phyloP scores from a whole-genome alignment of 148 eudicot species.

The Dysphania ambrosioides region DNA sequence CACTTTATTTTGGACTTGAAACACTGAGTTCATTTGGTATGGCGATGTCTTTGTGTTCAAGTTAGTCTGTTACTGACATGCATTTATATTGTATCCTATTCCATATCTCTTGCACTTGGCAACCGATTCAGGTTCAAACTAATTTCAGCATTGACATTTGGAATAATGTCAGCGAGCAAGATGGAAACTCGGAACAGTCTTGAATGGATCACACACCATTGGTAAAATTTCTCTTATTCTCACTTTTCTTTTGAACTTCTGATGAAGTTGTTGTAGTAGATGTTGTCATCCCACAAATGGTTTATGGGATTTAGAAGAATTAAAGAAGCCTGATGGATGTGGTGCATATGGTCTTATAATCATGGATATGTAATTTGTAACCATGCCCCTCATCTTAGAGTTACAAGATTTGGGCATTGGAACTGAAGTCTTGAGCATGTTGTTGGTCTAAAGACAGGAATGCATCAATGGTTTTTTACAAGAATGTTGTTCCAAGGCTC shows the following conservation, averaged over 20 bases:
- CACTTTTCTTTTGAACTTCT: neutral
- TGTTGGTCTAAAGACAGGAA: neutral
- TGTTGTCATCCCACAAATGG: neutral
- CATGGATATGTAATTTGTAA: neutral
- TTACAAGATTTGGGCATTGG: neutral
- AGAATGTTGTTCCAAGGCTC: conserved; percentile 2
- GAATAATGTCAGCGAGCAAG: neutral
- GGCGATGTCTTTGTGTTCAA: too few species aligned
- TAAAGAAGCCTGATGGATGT: neutral
- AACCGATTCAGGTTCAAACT: neutral
- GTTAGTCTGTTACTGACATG: neutral
- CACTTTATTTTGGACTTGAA: too few species aligned
- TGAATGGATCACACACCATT: neutral
- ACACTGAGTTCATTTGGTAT: too few species aligned
- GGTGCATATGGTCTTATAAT: neutral
- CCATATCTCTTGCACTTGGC: neutral
- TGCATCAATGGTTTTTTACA: neutral
- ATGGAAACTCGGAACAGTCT: neutral
- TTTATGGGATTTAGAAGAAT: neutral
- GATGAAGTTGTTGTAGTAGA: neutral
- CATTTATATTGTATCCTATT: neutral
- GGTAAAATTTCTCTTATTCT: neutral
- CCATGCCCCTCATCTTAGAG: neutral
- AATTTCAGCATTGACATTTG: too few species aligned
- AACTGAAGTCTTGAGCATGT: neutral